Conservation (phyloP, 192 early-diverging fungal species). For the Backusella parvicylindrica region DNA sequence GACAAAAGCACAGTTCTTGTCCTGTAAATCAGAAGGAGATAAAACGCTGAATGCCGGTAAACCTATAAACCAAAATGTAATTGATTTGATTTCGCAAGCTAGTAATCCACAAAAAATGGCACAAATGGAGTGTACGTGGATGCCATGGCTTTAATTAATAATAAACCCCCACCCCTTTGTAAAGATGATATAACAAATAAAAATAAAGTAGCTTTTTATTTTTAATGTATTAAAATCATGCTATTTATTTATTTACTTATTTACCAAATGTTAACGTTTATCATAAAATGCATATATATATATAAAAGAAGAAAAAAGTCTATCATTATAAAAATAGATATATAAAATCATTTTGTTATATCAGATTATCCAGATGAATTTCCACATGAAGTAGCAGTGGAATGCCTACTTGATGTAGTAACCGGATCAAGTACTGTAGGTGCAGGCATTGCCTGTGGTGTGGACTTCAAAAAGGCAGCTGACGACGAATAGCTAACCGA, state of each 20-base stretch:
- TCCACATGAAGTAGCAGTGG: conserved; percentile 16
- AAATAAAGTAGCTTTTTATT: background rate
- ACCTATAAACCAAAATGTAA: conserved; percentile 81
- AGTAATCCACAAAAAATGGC: conserved; percentile 90
- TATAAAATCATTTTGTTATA: background rate
- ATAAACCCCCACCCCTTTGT: background rate
- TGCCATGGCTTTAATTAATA: conserved; percentile 73
- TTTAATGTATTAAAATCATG: background rate
- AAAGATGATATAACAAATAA: background rate
- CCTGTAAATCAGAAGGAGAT: conserved; percentile 71
- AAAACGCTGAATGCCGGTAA: conserved; percentile 52
- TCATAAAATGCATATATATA: background rate
- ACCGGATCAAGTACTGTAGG: conserved; percentile 23
- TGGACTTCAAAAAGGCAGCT: conserved; percentile 4
- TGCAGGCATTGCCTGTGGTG: conserved; percentile 13
- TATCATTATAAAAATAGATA: background rate
- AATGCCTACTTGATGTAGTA: conserved; percentile 21
- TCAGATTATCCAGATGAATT: background rate
- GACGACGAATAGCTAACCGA: background rate
- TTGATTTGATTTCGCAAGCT: conserved; percentile 90
- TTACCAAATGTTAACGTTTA: background rate
- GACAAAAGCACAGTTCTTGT: conserved; percentile 63
- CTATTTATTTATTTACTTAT: background rate
- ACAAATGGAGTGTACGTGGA: conserved; percentile 92
- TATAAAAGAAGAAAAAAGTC: background rate